phyloP scores from a whole-genome alignment of 140 eudicot genomes.

The Anethum foeniculum region DNA sequence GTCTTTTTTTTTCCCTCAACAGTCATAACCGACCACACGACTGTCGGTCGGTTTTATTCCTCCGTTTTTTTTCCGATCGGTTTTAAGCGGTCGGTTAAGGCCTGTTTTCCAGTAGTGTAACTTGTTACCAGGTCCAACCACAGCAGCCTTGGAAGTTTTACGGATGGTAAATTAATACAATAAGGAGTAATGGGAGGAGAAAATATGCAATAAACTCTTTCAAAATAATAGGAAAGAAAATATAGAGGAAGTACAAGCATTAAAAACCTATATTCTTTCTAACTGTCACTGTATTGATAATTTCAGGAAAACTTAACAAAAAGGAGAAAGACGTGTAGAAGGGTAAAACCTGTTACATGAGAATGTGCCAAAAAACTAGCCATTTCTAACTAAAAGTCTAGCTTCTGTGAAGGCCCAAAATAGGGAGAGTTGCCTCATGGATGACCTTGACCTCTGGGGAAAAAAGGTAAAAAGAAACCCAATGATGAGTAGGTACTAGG shows the following conservation, averaged over 20 bases:
- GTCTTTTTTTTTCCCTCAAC: no score
- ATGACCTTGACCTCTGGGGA: conserved; percentile 75
- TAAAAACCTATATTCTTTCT: background rate
- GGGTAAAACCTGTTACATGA: background rate
- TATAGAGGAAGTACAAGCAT: background rate
- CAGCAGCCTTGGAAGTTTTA: conserved; percentile 72
- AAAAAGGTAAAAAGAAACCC: background rate
- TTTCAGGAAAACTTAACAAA: background rate
- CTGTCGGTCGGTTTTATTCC: no score
- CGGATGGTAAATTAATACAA: conserved; percentile 10
- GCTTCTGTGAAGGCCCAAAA: conserved; percentile 88
- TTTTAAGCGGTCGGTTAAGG: no score
- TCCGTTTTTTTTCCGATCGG: no score
- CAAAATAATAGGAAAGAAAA: background rate
- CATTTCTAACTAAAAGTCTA: conserved; percentile 97
- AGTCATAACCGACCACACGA: no score
- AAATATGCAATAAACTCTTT: background rate
- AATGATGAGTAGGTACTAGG: background rate
- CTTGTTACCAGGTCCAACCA: conserved; percentile 95
- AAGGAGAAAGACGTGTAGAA: background rate
- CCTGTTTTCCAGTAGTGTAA: no score
- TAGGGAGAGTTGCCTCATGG: conserved; percentile 75
- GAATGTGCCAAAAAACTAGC: conserved; percentile 23
- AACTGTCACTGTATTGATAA: background rate
- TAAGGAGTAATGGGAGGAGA: conserved; percentile 14